A percentile compares a stretch with the other conserved stretches of the same genome.
Evolutionary conservation across 2,329 filamentous ascomycete species (phyloP).

Genomic region (Aspergillus pseudoterreus): DNA sequence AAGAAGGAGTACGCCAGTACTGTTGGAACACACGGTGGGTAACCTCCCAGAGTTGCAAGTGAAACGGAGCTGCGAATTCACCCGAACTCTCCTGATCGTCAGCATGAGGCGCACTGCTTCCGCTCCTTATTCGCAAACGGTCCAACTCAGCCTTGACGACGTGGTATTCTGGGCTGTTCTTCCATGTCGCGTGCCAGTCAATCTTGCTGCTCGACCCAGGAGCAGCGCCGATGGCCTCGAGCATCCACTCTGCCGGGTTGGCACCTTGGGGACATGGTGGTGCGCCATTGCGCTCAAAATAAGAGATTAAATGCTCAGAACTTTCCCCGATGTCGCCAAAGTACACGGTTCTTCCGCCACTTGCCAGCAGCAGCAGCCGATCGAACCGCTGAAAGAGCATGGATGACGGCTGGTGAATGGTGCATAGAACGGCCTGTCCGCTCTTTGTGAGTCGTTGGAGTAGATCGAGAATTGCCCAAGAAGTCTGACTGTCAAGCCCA

Average conservation of each 20-base stretch:
- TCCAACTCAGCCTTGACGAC: neutral
- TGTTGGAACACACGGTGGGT: constrained; percentile 13
- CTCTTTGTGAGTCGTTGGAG: too few relatives aligned
- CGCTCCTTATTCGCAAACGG: neutral
- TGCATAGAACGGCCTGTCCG: too few relatives aligned
- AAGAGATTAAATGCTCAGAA: neutral
- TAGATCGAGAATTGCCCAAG: too few relatives aligned
- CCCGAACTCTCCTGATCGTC: neutral
- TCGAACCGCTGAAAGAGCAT: too few relatives aligned
- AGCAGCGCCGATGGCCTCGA: neutral
- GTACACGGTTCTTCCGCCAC: too few relatives aligned
- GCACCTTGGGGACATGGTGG: neutral
- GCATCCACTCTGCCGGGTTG: constrained; percentile 1
- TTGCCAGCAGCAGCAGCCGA: too few relatives aligned
- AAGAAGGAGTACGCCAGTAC: constrained; percentile 41
- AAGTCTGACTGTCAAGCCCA: too few relatives aligned
- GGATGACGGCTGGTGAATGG: too few relatives aligned
- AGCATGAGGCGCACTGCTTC: neutral
- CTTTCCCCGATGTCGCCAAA: too few relatives aligned
- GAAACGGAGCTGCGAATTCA: neutral
- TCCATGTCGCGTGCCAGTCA: neutral
- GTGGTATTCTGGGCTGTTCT: neutral
- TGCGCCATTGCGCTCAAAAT: neutral
- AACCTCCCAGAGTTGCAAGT: constrained; percentile 3
- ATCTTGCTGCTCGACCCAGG: neutral